Conservation (phyloP, 345 rosid species). For the Psidium guajava region DNA sequence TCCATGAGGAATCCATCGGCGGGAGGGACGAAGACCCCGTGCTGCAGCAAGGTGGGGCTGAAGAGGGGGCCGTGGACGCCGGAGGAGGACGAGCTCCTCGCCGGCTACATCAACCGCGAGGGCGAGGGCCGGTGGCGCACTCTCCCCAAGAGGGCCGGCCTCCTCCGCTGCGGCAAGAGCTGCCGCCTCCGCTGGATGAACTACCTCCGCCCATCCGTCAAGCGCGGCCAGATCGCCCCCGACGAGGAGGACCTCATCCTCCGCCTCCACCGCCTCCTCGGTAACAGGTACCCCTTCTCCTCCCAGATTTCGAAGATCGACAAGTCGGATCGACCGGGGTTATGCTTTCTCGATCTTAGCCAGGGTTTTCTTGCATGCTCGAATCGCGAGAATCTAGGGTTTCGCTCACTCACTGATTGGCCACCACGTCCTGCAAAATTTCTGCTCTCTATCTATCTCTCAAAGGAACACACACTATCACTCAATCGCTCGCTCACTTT, state of each 20-base stretch:
- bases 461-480: not conserved
- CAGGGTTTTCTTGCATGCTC: not conserved
- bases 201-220: conserved; percentile 50
- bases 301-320: not conserved
- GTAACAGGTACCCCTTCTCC: conserved; percentile 26
- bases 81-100: conserved; percentile 42
- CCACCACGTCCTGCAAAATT: not conserved
- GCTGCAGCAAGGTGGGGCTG: conserved; percentile 47
- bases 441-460: not conserved
- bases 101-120: conserved; percentile 38
- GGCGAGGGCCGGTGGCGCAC: conserved; percentile 59
- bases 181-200: conserved; percentile 72
- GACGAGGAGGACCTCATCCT: conserved; percentile 67
- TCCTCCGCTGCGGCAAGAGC: conserved; percentile 62
- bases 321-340: not conserved
- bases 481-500: not conserved
- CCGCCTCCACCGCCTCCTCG: conserved; percentile 52
- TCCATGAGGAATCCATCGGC: conserved; percentile 18
- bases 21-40: conserved; percentile 16
- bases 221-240: conserved; percentile 50
- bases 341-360: not conserved
- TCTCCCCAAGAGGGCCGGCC: conserved; percentile 45
- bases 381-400: not conserved
- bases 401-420: not conserved
- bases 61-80: conserved; percentile 63